These are phyloP conservation scores for Venturia pyrina DNA, from an alignment of 2,329 filamentous ascomycete genomes.

Conservation along the genomic window DNA sequence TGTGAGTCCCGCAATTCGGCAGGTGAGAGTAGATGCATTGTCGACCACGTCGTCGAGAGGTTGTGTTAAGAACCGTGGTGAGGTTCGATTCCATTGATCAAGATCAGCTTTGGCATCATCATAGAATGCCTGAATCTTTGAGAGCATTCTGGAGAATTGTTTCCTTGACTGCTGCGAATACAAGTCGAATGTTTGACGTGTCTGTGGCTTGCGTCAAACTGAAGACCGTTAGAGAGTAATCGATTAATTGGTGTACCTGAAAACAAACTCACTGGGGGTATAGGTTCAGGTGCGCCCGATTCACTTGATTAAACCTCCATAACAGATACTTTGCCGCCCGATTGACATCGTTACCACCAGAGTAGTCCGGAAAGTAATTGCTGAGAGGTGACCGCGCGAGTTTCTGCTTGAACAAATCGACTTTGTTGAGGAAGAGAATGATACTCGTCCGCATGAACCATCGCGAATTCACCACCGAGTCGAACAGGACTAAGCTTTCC, in stretches of 20 bases:
- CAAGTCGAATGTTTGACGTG: constrained; percentile 93
- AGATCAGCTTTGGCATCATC: background rate
- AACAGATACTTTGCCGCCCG: constrained; percentile 95
- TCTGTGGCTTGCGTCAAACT: constrained; percentile 98
- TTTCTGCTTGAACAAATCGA: constrained; percentile 96
- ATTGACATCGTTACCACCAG: constrained; percentile 94
- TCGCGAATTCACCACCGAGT: constrained; percentile 95
- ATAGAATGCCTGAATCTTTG: constrained; percentile 92
- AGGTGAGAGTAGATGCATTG: background rate
- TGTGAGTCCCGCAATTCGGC: background rate
- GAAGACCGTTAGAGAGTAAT: background rate
- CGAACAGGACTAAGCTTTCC: constrained; percentile 92
- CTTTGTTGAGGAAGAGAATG: constrained; percentile 97
- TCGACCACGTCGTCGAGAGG: background rate
- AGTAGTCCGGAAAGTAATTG: constrained; percentile 97
- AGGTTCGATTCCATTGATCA: background rate
- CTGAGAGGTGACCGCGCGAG: constrained; percentile 77
- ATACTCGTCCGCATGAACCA: constrained; percentile 99
- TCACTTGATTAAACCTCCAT: constrained; percentile 98
- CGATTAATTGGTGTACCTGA: constrained; percentile 86
- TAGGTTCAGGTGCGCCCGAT: constrained; percentile 86
- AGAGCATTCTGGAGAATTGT: constrained; percentile 97
- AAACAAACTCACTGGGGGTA: constrained; percentile 83
- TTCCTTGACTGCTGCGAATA: constrained; percentile 97
- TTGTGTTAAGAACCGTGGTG: background rate